Evolutionary conservation across 805 yeast genomes (phyloP), one percentile per base, ranked within the genome.

Genomic region (Spathaspora hagerdaliae): DNA sequence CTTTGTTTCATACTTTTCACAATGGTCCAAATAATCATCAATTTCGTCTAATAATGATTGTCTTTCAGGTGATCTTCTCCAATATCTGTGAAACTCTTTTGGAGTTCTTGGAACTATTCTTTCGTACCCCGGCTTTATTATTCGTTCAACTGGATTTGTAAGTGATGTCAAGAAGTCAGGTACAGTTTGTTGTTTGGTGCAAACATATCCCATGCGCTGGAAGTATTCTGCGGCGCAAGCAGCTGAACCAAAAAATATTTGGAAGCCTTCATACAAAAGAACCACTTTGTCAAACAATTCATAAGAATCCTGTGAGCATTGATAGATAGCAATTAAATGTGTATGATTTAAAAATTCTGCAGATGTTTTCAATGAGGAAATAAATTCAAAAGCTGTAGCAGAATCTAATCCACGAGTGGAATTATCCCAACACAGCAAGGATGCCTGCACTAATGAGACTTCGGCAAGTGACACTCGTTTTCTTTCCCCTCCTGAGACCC

Each of bases 401-500:
- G 87, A 77, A 64, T 82, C 87, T 52, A 82, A 69, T 61, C 87
- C 87, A 63, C 87, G 74, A 13, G 87, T 82, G 24, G 86, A 83
- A 54, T 82, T 82, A 65, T 82, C 87, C 78, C 82, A 82, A 51
- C 85, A 79, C 52, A 71, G 80, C 19, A 81, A 67, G 6, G 78
- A 66, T 7, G 78, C 82, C 44, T 77, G 70, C 56, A 76, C 67
- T 31, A 77, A 72, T 54, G 78, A 72, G 2, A 79, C 85, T 61
- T 82, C 87, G 3, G 83, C 87, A 53, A 82, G 75, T 4, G 86
- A 80, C 24, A 82, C 86, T 67, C 87, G 78, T 65, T 82, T 82
- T 54, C 87, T 68, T 65, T 82, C 85, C 65, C 87, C 87, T 57
- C 87, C 87, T 32, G 86, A 81, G 39, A 82, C 80, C 63, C 87